Conservation (phyloP, 2,329 filamentous ascomycete species). For the Alternaria triticimaculans region DNA sequence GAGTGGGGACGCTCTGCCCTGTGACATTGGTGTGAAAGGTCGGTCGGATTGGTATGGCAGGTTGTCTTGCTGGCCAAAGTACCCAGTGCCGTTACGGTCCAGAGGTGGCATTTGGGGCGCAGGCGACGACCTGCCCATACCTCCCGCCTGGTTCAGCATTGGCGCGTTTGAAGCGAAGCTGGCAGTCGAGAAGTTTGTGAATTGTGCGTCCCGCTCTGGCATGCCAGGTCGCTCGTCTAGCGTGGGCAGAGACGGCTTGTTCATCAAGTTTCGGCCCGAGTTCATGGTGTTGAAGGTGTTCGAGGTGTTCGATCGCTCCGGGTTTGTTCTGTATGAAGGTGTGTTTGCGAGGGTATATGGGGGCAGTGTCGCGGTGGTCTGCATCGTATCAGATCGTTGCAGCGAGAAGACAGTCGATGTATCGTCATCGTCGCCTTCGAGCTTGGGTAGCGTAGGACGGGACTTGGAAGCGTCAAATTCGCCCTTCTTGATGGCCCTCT, state of each 20-base stretch:
- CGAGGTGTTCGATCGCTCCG: conserved; percentile 62
- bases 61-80: conserved; percentile 32
- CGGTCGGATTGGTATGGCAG: conserved; percentile 32
- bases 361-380: conserved; percentile 50
- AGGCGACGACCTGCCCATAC: conserved; percentile 60
- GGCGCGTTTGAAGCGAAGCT: conserved; percentile 71
- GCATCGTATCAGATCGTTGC: conserved; percentile 43
- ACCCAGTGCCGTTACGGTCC: conserved; percentile 34
- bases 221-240: conserved; percentile 46
- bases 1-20: conserved; percentile 38
- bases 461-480: conserved; percentile 42
- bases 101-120: conserved; percentile 39
- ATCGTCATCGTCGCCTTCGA: conserved; percentile 50
- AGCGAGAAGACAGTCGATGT: conserved; percentile 45
- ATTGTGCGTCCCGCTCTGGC: conserved; percentile 57
- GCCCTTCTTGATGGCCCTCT: conserved; percentile 55
- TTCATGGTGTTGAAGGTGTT: conserved; percentile 56
- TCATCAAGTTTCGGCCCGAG: conserved; percentile 30
- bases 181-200: conserved; percentile 59
- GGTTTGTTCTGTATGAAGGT: conserved; percentile 50
- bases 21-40: conserved; percentile 39
- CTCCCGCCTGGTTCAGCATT: conserved; percentile 64
- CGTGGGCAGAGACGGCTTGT: conserved; percentile 53
- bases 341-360: conserved; percentile 46
- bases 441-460: conserved; percentile 51